A percentile compares a stretch with the other conserved stretches of the same genome.
phyloP scores from a whole-genome alignment of 345 rosid species.

The Lumnitzera littorea region DNA sequence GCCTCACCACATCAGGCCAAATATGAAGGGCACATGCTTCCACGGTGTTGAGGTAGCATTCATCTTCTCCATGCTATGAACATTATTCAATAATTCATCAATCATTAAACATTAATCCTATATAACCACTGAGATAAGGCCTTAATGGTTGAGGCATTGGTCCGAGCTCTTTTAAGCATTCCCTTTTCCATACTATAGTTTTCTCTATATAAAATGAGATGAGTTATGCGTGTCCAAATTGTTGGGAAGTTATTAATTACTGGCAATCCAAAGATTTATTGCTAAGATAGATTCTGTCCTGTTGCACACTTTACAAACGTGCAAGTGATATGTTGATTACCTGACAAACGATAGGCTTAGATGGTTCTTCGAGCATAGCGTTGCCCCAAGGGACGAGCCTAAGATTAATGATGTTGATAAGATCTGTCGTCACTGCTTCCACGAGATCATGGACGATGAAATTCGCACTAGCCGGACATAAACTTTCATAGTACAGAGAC shows the following conservation, averaged over 20 bases:
- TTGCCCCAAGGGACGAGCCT: conserved; percentile 36
- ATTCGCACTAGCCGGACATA: conserved; percentile 19
- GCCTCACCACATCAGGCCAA: conserved; percentile 36
- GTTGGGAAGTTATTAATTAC: no score
- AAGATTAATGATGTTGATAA: conserved; percentile 23
- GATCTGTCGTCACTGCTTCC: conserved; percentile 16
- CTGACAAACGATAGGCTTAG: conserved; percentile 27
- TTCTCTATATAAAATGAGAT: no score
- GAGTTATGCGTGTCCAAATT: no score
- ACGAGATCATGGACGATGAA: conserved; percentile 19
- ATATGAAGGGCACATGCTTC: conserved; percentile 47
- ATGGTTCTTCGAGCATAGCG: conserved; percentile 4
- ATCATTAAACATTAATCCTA: no score
- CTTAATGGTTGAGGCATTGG: no score
- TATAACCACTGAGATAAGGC: no score
- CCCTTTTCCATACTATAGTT: no score
- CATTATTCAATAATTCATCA: conserved; percentile 1
- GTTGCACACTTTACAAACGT: no score
- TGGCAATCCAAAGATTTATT: no score
- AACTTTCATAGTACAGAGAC: conserved; percentile 32
- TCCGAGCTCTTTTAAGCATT: no score
- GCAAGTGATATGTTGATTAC: not conserved
- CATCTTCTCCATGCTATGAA: conserved; percentile 54
- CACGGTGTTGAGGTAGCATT: conserved; percentile 52
- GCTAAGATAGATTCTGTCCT: no score